These are phyloP conservation scores for Melaleuca quinquenervia DNA, from an alignment of 345 rosid species.

Conservation along the genomic window DNA sequence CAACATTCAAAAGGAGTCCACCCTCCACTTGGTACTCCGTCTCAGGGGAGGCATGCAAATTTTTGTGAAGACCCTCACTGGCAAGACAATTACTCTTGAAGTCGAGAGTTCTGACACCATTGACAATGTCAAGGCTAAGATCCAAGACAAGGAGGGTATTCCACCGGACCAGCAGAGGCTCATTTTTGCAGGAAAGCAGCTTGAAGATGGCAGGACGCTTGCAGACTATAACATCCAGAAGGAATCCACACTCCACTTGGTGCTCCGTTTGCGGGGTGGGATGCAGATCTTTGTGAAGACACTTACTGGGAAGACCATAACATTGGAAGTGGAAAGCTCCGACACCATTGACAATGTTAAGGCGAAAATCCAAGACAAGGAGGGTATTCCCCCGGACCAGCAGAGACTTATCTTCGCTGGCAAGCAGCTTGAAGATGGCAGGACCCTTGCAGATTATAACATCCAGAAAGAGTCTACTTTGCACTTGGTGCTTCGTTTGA, in stretches of 20 bases:
- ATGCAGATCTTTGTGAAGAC: slow-evolving; percentile 1
- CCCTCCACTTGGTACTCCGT: background rate
- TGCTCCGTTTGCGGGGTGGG: slow-evolving; percentile 3
- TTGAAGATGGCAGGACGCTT: slow-evolving; percentile 4
- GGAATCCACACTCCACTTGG: slow-evolving; percentile 9
- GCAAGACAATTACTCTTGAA: slow-evolving; percentile 9
- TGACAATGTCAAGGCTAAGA: slow-evolving; percentile 9
- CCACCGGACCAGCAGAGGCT: slow-evolving; percentile 9
- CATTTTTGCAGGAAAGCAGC: slow-evolving; percentile 11
- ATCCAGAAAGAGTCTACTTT: slow-evolving; percentile 7
- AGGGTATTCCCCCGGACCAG: slow-evolving; percentile 3
- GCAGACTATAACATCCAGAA: slow-evolving; percentile 11
- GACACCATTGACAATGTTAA: background rate
- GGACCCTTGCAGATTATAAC: slow-evolving; percentile 1
- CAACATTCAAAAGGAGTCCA: slow-evolving; percentile 2
- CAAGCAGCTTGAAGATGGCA: background rate
- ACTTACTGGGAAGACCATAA: background rate
- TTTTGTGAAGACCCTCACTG: slow-evolving; percentile 4
- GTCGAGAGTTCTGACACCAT: slow-evolving; percentile 6
- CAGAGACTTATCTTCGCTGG: background rate
- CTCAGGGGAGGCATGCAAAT: slow-evolving; percentile 3
- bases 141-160: slow-evolving; percentile 9
- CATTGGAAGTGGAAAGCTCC: background rate
- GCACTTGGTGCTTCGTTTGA: slow-evolving; percentile 3
- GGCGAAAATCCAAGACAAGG: slow-evolving; percentile 1